phyloP scores from a whole-genome alignment of 192 early-diverging fungal genomes.

The Phycomyces blakesleeanus region DNA sequence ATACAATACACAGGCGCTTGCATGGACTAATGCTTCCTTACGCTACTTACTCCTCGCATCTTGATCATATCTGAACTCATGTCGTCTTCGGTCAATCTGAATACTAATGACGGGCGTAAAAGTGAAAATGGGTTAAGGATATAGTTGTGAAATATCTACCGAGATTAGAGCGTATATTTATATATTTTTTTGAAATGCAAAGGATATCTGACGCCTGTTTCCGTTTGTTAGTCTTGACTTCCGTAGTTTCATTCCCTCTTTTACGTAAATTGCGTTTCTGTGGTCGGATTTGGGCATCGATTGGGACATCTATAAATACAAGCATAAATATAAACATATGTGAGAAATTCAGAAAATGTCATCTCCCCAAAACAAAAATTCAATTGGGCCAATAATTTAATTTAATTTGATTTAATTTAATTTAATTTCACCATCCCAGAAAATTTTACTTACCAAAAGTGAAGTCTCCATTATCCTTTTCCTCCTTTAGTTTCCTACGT shows the following conservation, averaged over 20 bases:
- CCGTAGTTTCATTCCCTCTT: slow-evolving; percentile 43
- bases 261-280: slow-evolving; percentile 57
- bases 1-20: too few species aligned
- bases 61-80: slow-evolving; percentile 20
- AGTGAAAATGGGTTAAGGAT: slow-evolving; percentile 26
- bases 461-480: slow-evolving; percentile 81
- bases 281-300: slow-evolving; percentile 24
- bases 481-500: slow-evolving; percentile 72
- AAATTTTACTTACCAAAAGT: slow-evolving; percentile 52
- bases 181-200: slow-evolving; percentile 6
- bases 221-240: slow-evolving; percentile 33
- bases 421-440: neutral
- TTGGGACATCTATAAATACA: slow-evolving; percentile 16
- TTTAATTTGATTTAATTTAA: neutral
- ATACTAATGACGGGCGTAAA: slow-evolving; percentile 32
- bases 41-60: slow-evolving; percentile 26
- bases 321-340: too few species aligned
- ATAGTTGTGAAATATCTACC: too few species aligned
- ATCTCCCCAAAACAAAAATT: neutral
- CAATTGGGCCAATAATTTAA: too few species aligned
- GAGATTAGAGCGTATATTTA: neutral
- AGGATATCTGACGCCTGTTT: slow-evolving; percentile 37
- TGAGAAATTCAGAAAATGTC: slow-evolving; percentile 2
- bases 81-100: slow-evolving; percentile 30
- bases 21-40: too few species aligned